Base-by-base conservation (phyloP, 129 eudicot genomes). In the Flaveria sonorensis region DNA sequence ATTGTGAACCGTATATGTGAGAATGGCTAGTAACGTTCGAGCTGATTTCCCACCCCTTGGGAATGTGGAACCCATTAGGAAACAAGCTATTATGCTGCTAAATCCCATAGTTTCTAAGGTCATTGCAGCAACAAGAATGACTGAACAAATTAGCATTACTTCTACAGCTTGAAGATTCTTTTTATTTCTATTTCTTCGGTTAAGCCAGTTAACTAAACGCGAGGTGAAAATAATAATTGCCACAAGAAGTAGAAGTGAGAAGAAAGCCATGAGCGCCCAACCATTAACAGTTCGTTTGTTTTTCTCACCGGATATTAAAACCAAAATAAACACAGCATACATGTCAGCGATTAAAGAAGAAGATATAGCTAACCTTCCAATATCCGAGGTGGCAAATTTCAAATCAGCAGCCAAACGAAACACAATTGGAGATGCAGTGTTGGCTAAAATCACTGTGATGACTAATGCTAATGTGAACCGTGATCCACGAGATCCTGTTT, bases 21-120 rank as follows among this genome's bases (percentile, higher is more conserved):
- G 83, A 47, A 84, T 88, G 21, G 79, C 78, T 81, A 81, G 53
- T 81, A 93, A 73, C n/a, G 98, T 93, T 63, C 98, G 84, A 42
- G 83, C 81, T 16, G 98, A 70, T 83, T 87, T 93, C 43, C 98
- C 98, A 32, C 89, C 84, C 71, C 92, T 84, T 2, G 98, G 98
- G 50, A 93, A 90, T 84, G 82, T 69, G 16, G 88, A 79, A 0
- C 98, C 98, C 26, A 93, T 68, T 60, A 93, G 24, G 56, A 93
- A 88, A 76, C 92, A 87, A 36, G 90, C 89, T 5, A 88, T 21
- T 12, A 93, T 82, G 82, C 98, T 90, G 73, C 91, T 93, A 50
- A 70, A 84, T 52, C 96, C 96, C 84, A 89, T 71, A 13, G 83
- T 85, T 72, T 93, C 98, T 10, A 89, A 82, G 50, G 74, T 67